Base-by-base conservation (phyloP, 768 basidiomycete species). In the Suillus spraguei region DNA sequence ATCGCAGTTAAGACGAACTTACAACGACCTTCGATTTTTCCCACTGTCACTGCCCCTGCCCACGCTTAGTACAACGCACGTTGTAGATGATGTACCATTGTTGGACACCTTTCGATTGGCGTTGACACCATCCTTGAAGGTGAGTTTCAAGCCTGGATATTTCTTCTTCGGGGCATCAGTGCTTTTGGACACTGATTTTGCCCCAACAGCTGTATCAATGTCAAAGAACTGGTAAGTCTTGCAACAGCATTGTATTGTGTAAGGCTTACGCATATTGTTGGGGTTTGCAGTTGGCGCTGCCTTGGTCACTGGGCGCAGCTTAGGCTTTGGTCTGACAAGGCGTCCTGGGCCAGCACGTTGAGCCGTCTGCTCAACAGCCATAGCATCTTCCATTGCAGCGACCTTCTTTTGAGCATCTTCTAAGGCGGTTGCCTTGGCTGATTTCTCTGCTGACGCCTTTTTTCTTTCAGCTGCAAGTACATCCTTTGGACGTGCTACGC, bases 271-370 rank as follows among this genome's bases (percentile, higher is more conserved):
- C 2, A 0, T 49, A 13, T 47, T 24, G 11, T 49, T 0, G 6
- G 24, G 24, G 24, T 49, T 49, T 24, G 22, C 47, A 49, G 22
- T 28, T 14, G 22, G 47, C 3, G 24, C 22, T 49, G 47, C 32
- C 28, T 36, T 54, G 33, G 53, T 22, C n/a, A 36, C 53, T 36
- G 53, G 53, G 35, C 5, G 35, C 1, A 6, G 53, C 42, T 20
- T 59, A 13, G 59, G 39, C 59, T 20, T 59, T 52, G 59, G 39
- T 59, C 41, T 61, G 32, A 53, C 52, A 20, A 38, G 32, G 13
- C 0, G 46, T 60, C 32, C 52, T 6, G 36, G 44, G 42, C 36
- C 60, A 52, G 54, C 22, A 28, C 7, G 10, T 20, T 36, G 53
- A 54, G 35, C 53, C 33, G 6, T 54, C 53, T 54, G 33, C 53